A percentile compares a stretch with the other conserved stretches of the same genome.
Conservation (phyloP, 805 yeast species). For the Cyberlindnera veronae region DNA sequence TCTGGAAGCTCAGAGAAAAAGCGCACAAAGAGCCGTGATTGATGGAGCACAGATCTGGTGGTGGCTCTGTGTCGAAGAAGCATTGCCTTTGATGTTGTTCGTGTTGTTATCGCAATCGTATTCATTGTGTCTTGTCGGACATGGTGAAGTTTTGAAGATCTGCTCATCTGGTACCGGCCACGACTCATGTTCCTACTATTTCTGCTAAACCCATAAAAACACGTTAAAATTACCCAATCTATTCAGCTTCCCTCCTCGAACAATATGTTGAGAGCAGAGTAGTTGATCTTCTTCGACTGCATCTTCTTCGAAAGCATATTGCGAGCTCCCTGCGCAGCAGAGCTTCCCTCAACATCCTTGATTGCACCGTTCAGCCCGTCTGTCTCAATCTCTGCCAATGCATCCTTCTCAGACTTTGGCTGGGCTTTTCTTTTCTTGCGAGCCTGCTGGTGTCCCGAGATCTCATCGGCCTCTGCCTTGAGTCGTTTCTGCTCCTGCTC, state of each 20-base stretch:
- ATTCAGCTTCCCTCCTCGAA: slow-evolving; percentile 25
- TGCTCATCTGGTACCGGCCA: too few species aligned
- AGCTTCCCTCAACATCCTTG: slow-evolving; percentile 38
- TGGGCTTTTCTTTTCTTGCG: slow-evolving; percentile 46
- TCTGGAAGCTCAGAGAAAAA: neutral
- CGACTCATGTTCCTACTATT: too few species aligned
- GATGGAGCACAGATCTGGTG: neutral
- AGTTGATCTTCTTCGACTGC: slow-evolving; percentile 87
- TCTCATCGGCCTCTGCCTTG: slow-evolving; percentile 80
- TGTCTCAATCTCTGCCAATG: slow-evolving; percentile 31
- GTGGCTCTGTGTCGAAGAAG: neutral
- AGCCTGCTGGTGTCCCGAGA: slow-evolving; percentile 69
- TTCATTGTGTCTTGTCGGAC: too few species aligned
- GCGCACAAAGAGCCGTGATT: neutral
- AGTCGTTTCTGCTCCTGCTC: slow-evolving; percentile 83
- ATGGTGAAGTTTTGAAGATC: too few species aligned
- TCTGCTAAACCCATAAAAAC: too few species aligned
- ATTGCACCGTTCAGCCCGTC: slow-evolving; percentile 40
- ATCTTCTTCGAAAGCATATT: slow-evolving; percentile 71
- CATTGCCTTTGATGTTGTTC: neutral
- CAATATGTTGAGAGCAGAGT: slow-evolving; percentile 65
- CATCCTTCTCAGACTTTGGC: slow-evolving; percentile 27
- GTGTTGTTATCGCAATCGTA: too few species aligned
- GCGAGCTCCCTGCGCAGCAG: slow-evolving; percentile 79
- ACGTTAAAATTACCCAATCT: neutral